These are phyloP conservation scores for Plantago major DNA, from an alignment of 257 asterid genomes.

Conservation along the genomic window DNA sequence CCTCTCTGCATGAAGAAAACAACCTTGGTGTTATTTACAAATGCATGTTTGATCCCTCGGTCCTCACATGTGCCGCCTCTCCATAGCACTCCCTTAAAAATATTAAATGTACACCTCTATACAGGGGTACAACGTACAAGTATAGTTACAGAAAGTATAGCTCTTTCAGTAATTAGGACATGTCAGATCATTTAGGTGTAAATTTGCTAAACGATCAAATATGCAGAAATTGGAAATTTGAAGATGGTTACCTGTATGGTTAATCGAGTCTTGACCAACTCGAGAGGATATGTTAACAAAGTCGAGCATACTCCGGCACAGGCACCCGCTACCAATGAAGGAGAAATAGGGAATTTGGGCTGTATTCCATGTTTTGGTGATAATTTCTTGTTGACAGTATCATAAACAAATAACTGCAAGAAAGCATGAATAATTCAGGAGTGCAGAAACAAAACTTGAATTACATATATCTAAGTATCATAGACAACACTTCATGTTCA, in stretches of 20 bases:
- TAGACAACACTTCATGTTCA: too few species aligned
- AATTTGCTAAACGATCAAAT: not conserved
- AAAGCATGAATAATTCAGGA: conserved; percentile 4
- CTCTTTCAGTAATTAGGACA: too few species aligned
- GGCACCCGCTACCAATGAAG: conserved; percentile 89
- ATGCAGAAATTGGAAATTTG: not conserved
- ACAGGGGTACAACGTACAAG: too few species aligned
- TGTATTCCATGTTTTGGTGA: conserved; percentile 63
- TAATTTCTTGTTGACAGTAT: conserved; percentile 78
- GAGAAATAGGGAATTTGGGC: conserved; percentile 63
- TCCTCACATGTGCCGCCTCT: too few species aligned
- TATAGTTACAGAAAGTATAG: too few species aligned
- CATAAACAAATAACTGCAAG: conserved; percentile 76
- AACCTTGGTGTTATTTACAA: too few species aligned
- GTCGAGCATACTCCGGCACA: conserved; percentile 98
- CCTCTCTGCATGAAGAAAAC: conserved; percentile 46
- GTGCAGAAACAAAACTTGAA: not conserved
- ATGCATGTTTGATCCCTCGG: too few species aligned
- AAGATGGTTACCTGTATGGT: conserved; percentile 68
- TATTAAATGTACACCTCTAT: too few species aligned
- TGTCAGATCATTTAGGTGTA: too few species aligned
- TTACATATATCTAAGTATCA: too few species aligned
- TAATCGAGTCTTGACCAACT: conserved; percentile 84
- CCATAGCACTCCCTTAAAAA: too few species aligned
- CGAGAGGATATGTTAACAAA: conserved; percentile 85